These are phyloP conservation scores for Echinosphaeria canescens DNA, from an alignment of 2,329 filamentous ascomycete genomes.

Conservation along the genomic window DNA sequence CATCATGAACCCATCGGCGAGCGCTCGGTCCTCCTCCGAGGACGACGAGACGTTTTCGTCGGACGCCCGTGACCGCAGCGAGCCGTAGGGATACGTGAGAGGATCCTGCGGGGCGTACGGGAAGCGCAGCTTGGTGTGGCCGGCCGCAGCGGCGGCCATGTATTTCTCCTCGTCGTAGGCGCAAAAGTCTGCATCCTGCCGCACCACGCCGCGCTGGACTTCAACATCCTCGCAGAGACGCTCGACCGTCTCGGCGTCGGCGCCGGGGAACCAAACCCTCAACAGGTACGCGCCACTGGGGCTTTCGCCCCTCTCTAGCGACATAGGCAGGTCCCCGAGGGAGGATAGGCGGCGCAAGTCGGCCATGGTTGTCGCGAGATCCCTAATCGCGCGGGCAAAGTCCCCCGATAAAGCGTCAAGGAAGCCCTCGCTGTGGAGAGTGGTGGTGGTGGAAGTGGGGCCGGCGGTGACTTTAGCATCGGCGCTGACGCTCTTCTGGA, in stretches of 20 bases:
- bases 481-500: too few relatives aligned
- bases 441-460: constrained; percentile 23
- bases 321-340: constrained; percentile 68
- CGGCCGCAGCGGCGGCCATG: constrained; percentile 39
- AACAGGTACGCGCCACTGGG: too few relatives aligned
- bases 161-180: neutral
- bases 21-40: constrained; percentile 18
- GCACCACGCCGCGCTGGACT: constrained; percentile 58
- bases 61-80: constrained; percentile 25
- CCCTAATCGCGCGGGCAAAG: constrained; percentile 71
- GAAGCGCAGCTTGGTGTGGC: constrained; percentile 48
- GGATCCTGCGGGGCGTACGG: constrained; percentile 51
- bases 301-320: constrained; percentile 37
- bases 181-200: constrained; percentile 59
- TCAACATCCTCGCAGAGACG: constrained; percentile 69
- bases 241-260: constrained; percentile 67
- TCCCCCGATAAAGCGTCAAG: constrained; percentile 71
- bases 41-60: constrained; percentile 10
- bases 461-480: constrained; percentile 13
- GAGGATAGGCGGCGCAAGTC: constrained; percentile 60
- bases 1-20: too few relatives aligned
- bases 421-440: constrained; percentile 64
- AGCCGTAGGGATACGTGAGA: constrained; percentile 13
- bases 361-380: constrained; percentile 56
- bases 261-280: constrained; percentile 76